These are phyloP conservation scores for Gonapodya sp. DNA, from an alignment of 192 early-diverging fungal species.

Conservation along the genomic window DNA sequence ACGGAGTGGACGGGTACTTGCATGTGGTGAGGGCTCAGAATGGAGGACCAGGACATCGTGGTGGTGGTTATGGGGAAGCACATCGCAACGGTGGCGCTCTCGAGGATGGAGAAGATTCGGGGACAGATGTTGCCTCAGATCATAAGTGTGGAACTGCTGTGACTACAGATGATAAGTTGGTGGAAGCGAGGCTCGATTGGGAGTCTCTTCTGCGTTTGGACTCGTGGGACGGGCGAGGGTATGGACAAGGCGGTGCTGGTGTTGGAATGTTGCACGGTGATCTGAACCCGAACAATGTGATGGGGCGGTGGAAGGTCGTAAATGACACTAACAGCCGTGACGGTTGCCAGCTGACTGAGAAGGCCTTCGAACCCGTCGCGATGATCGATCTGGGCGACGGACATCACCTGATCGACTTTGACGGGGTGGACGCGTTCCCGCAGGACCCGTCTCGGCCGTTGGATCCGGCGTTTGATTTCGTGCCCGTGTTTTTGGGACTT, in stretches of 20 bases:
- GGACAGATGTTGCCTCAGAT: neutral
- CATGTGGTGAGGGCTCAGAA: neutral
- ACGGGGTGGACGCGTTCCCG: too few relatives aligned
- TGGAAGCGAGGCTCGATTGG: neutral
- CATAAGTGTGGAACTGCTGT: neutral
- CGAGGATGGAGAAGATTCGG: neutral
- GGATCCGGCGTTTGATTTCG: conserved; percentile 22
- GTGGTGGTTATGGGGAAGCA: neutral
- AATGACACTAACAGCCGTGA: neutral
- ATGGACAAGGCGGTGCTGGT: neutral
- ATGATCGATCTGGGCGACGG: conserved; percentile 26
- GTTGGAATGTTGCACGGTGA: conserved; percentile 21
- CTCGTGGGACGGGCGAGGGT: neutral
- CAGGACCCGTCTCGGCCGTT: neutral
- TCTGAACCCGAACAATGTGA: conserved; percentile 20
- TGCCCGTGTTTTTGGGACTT: conserved; percentile 7
- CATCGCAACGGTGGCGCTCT: too few relatives aligned
- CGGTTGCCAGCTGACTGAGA: neutral
- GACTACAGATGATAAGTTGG: neutral
- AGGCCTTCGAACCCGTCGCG: neutral
- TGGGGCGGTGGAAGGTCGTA: conserved; percentile 7
- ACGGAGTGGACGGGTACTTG: neutral
- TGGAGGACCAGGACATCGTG: neutral
- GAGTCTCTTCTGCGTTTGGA: neutral
- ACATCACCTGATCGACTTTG: too few relatives aligned